Conservation (phyloP, 2,329 filamentous ascomycete species). For the Paracoccidioides lutzii region DNA sequence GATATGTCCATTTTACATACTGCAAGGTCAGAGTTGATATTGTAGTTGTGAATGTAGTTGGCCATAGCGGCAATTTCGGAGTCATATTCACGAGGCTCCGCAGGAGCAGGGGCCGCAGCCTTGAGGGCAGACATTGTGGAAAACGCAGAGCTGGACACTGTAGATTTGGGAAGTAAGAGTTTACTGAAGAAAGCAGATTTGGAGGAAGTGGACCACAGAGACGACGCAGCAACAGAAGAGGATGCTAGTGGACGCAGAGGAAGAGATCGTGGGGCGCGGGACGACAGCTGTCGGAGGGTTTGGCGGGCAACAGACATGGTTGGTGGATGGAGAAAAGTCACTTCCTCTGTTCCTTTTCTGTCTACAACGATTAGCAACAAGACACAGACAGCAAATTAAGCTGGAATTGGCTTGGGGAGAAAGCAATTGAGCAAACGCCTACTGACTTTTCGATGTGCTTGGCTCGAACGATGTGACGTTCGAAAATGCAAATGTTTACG, state of each 20-base stretch:
- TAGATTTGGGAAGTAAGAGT: conserved; percentile 13
- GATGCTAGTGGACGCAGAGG: conserved; percentile 30
- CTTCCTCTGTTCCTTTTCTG: not conserved
- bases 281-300: conserved; percentile 31
- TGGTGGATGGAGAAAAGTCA: not conserved
- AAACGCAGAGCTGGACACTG: conserved; percentile 22
- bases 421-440: not conserved
- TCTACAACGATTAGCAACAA: not conserved
- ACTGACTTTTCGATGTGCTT: not conserved
- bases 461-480: not conserved
- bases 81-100: conserved; percentile 53
- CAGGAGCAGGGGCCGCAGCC: conserved; percentile 24
- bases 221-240: conserved; percentile 30
- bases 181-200: conserved; percentile 18
- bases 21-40: conserved; percentile 81
- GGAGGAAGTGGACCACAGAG: conserved; percentile 18
- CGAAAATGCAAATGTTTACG: no score
- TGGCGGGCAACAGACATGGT: conserved; percentile 30
- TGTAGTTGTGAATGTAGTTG: conserved; percentile 82
- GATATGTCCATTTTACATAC: conserved; percentile 41
- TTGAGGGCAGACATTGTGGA: conserved; percentile 33
- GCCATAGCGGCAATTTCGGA: conserved; percentile 93
- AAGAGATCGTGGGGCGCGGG: conserved; percentile 28
- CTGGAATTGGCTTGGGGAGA: not conserved
- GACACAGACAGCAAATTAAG: not conserved